Conservation (phyloP, 2,329 filamentous ascomycete species). For the Leptosphaerulina australis region DNA sequence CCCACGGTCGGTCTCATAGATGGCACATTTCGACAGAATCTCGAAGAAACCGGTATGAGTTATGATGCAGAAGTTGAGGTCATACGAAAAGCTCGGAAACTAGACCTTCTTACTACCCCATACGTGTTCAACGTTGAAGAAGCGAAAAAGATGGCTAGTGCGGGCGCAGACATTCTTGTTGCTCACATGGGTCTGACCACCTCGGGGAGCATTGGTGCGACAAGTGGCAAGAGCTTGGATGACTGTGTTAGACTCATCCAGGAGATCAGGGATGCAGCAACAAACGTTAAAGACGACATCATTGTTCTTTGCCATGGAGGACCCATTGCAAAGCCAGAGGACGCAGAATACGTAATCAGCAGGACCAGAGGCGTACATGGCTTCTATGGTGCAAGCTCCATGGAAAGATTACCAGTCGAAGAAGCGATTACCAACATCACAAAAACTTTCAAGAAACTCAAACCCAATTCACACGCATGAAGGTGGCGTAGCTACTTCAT, state of each 20-base stretch:
- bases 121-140: slow-evolving; percentile 72
- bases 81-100: slow-evolving; percentile 63
- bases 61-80: slow-evolving; percentile 71
- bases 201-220: slow-evolving; percentile 67
- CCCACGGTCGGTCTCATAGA: slow-evolving; percentile 75
- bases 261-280: slow-evolving; percentile 67
- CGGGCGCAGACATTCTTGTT: slow-evolving; percentile 70
- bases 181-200: slow-evolving; percentile 73
- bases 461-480: neutral
- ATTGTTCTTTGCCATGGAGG: slow-evolving; percentile 75
- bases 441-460: slow-evolving; percentile 58
- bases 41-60: slow-evolving; percentile 76
- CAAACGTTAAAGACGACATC: slow-evolving; percentile 61
- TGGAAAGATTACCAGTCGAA: slow-evolving; percentile 73
- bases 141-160: slow-evolving; percentile 65
- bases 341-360: slow-evolving; percentile 67
- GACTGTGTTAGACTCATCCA: slow-evolving; percentile 68
- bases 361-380: slow-evolving; percentile 70
- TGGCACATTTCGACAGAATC: slow-evolving; percentile 67
- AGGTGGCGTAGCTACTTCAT: slow-evolving; percentile 1
- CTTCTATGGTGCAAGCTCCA: slow-evolving; percentile 73
- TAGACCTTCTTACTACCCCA: slow-evolving; percentile 70
- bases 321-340: slow-evolving; percentile 67
- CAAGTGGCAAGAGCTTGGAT: slow-evolving; percentile 65
- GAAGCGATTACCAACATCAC: slow-evolving; percentile 66